Conservation (phyloP, 164 flowering plant genomes). For the Aristolochia californica region DNA sequence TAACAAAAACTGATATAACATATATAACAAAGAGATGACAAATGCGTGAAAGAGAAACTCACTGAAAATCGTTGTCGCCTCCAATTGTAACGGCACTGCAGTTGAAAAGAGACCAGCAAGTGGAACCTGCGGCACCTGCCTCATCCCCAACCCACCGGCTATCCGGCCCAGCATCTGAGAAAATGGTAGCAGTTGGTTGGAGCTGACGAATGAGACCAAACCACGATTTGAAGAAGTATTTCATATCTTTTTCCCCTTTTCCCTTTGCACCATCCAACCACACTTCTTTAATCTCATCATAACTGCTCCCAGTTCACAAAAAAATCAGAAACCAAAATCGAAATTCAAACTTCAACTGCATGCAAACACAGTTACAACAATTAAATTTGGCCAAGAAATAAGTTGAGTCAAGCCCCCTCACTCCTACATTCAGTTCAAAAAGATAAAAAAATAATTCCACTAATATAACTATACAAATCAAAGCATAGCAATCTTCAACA, state of each 20-base stretch:
- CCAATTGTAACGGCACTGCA: slow-evolving; percentile 54
- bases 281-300: slow-evolving; percentile 75
- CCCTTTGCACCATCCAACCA: slow-evolving; percentile 96
- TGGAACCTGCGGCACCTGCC: slow-evolving; percentile 63
- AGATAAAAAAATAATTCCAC: no score
- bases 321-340: background rate
- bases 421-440: no score
- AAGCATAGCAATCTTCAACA: background rate
- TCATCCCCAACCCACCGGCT: slow-evolving; percentile 90
- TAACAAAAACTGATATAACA: no score
- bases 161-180: slow-evolving; percentile 98
- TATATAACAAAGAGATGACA: no score
- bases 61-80: slow-evolving; percentile 57
- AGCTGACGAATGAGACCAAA: slow-evolving; percentile 78
- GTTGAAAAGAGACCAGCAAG: slow-evolving; percentile 96
- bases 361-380: background rate
- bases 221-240: slow-evolving; percentile 80
- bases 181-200: slow-evolving; percentile 78
- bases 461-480: no score
- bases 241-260: slow-evolving; percentile 81
- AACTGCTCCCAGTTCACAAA: slow-evolving; percentile 34
- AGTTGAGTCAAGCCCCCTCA: background rate
- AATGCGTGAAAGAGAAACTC: slow-evolving; percentile 17
- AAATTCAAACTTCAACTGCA: slow-evolving; percentile 1
- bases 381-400: background rate